Base-by-base conservation (phyloP, 164 flowering plant species). In the Chloranthus sessilifolius region DNA sequence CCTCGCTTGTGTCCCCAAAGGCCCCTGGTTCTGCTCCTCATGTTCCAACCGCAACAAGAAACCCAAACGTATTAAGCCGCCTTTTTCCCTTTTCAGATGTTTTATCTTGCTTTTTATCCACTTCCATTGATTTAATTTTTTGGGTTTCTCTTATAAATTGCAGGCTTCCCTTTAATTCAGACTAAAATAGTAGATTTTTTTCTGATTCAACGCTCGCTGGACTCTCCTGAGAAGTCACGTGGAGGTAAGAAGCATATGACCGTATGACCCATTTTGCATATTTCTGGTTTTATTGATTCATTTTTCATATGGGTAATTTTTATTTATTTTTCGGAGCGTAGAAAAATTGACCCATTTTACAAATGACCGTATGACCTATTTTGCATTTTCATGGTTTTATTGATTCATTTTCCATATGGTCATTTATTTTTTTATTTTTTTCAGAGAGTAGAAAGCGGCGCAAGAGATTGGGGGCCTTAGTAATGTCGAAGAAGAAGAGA, bases 151-250 rank as follows among this genome's bases (percentile, higher is more conserved):
- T 10, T 8, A 33, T 39, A 2, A 16, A 50, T 24, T 67, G 65
- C 81, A 88, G 96, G 64, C 21, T 85, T 88, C 46, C 91, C 96
- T 43, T 61, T 85, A 1, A 70, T 80, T 12, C 99, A 92, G 50
- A 92, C 99, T 10, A 92, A 85, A 59, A 88, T 92, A 26, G 61
- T 85, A 7, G 94, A 92, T 66, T 92, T 92, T 66, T 92, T 92
- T 53, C 79, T 85, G 37, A 86, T 92, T 46, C 78, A 77, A 45
- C 64, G 82, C 54, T 45, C 77, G 12, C 35, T 75, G 0, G 63
- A 52, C 2, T 58, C 64, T 11, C 29, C 50, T 1, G 56, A 55
- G 33, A 67, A 68, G 37, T 53, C 52, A 1, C 51, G 11, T 34
- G 61, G 36, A 52, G 95, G 95, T 85, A 67, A 40, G 47, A 10